phyloP scores from a whole-genome alignment of 805 yeast species.

The Candida maltosa region DNA sequence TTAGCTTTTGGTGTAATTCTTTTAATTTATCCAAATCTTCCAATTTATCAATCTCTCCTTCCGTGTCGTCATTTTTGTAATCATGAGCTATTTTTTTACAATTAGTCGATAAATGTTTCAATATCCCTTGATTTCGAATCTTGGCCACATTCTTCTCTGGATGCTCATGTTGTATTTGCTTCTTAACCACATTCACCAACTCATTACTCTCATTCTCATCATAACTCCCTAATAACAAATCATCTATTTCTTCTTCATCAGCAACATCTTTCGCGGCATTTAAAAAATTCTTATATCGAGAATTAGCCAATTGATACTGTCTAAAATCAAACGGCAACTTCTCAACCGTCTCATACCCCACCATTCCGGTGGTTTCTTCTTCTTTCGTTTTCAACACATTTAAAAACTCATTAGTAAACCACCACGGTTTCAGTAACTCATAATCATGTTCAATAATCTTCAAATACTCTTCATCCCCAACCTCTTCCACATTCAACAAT shows the following conservation, averaged over 20 bases:
- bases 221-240: constrained; percentile 3
- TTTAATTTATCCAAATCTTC: constrained; percentile 16
- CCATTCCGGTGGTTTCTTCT: too few species aligned
- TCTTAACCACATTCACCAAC: constrained; percentile 8
- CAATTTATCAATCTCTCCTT: constrained; percentile 14
- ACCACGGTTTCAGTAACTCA: constrained; percentile 39
- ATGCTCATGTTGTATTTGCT: constrained; percentile 7
- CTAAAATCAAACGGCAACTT: constrained; percentile 29
- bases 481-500: constrained; percentile 17
- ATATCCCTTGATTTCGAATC: constrained; percentile 3
- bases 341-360: constrained; percentile 15
- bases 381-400: constrained; percentile 14
- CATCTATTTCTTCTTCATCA: constrained; percentile 5
- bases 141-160: constrained; percentile 1
- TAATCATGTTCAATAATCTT: constrained; percentile 30
- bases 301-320: constrained; percentile 31
- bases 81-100: constrained; percentile 3
- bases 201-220: constrained; percentile 6
- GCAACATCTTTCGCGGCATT: too few species aligned
- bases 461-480: constrained; percentile 26
- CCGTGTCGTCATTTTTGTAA: constrained; percentile 9
- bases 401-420: constrained; percentile 32
- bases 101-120: constrained; percentile 3
- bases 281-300: constrained; percentile 25
- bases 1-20: constrained; percentile 22